Conservation (phyloP, 108 stramenopile species). For the Epithemia pelagica region DNA sequence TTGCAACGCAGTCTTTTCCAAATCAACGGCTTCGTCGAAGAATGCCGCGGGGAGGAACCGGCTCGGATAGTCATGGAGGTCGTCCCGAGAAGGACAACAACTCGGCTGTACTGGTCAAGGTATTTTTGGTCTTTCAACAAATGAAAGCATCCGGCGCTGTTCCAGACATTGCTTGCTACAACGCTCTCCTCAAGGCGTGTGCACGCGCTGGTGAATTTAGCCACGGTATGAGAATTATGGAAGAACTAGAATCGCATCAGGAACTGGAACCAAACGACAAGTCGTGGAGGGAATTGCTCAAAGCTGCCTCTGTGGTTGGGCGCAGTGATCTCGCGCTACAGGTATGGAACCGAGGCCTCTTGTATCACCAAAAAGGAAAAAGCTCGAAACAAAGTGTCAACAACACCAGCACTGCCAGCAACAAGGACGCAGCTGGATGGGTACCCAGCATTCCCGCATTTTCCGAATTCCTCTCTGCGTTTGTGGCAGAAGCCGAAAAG, state of each 20-base stretch:
- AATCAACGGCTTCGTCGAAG: neutral
- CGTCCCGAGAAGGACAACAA: constrained; percentile 9
- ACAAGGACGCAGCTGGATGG: constrained; percentile 9
- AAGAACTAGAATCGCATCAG: constrained; percentile 48
- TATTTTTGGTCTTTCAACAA: constrained; percentile 77
- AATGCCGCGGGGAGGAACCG: neutral
- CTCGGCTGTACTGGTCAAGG: constrained; percentile 38
- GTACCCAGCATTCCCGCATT: constrained; percentile 15
- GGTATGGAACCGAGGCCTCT: constrained; percentile 49
- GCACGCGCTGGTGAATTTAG: constrained; percentile 65
- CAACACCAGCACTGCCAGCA: neutral
- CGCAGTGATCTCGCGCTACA: constrained; percentile 45
- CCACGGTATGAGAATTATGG: constrained; percentile 22
- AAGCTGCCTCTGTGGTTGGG: constrained; percentile 48
- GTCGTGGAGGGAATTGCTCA: constrained; percentile 59
- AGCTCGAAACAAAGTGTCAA: neutral
- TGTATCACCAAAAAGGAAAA: constrained; percentile 4
- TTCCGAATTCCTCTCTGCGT: constrained; percentile 13
- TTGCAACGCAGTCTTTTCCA: neutral
- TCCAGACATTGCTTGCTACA: constrained; percentile 80
- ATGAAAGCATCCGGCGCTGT: constrained; percentile 61
- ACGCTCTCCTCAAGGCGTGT: constrained; percentile 69
- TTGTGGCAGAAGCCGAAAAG: constrained; percentile 13
- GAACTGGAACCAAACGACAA: constrained; percentile 54
- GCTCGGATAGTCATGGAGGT: neutral